Evolutionary conservation across 257 asterid genomes (phyloP), one percentile per base, ranked within the genome.

Genomic region (Prunella vulgaris): DNA sequence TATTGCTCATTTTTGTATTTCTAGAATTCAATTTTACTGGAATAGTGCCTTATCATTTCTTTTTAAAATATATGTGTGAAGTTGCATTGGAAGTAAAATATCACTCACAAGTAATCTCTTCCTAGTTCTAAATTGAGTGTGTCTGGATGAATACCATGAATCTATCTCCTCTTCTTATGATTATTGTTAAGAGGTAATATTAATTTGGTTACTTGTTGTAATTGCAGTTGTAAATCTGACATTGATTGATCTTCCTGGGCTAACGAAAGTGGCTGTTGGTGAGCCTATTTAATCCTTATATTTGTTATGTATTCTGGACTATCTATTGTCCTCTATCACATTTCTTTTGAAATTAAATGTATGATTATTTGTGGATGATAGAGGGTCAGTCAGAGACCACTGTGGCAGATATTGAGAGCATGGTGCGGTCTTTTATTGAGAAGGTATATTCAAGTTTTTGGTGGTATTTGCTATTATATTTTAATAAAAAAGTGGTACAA

Each of bases 241-340:
- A 10, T 74, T 86, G 79, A 84, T 86, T 24, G 93, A 86, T 86
- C 90, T 86, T 71, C 93, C 93, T 53, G 90, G 90, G 20, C 85
- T 86, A 30, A 86, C 90, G 2, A 86, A 86, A 79, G 93, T 86
- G 46, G 90, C 93, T 60, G 65, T 86, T 75, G 93, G 93, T 86
- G 71, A 76, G 90, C 63, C 38, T 17, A 32, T 51, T 58, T 33
- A 24, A 56, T 30, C 15, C 15, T 56, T 64, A 17, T 10, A 33
- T 66, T 35, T 21, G 42, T 37, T 8, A 57, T 25, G 58, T 33
- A 28, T 35, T 54, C 65, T 77, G 42, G 40, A 66, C 62, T 37
- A 24, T 14, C 64, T 71, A 60, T 38, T 46, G 32, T 10, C 33
- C 46, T 3, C 27, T 64, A 9, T 54, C 32, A 37, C 9, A 7